phyloP scores from a whole-genome alignment of 495 filamentous ascomycete genomes.

The Rostrohypoxylon terebratum region DNA sequence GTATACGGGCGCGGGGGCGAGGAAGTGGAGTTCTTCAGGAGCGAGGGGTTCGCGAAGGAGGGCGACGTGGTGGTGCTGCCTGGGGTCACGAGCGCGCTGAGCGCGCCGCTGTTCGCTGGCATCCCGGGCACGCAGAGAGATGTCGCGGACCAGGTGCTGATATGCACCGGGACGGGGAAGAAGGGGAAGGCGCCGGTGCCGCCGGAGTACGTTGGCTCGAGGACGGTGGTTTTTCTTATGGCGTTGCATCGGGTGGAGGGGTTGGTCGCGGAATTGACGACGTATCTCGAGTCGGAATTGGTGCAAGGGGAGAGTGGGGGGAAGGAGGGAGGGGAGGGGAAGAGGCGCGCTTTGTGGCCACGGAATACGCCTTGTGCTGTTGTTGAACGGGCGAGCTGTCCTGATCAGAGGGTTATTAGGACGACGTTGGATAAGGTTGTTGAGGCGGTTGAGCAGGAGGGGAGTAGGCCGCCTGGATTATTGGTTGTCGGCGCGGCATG shows the following conservation, averaged over 20 bases:
- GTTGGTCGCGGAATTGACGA: constrained; percentile 74
- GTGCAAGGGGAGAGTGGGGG: constrained; percentile 51
- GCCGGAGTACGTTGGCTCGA: constrained; percentile 77
- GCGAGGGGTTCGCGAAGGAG: constrained; percentile 68
- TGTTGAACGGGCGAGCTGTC: constrained; percentile 92
- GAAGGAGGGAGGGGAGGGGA: constrained; percentile 35
- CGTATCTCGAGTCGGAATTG: constrained; percentile 47
- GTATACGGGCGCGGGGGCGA: constrained; percentile 95
- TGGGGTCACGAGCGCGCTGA: constrained; percentile 88
- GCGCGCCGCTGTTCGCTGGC: constrained; percentile 86
- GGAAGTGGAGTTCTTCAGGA: constrained; percentile 86
- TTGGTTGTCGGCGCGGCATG: constrained; percentile 90
- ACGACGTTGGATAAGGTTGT: constrained; percentile 83
- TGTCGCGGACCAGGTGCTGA: constrained; percentile 89
- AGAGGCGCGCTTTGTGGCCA: constrained; percentile 57
- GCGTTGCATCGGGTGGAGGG: constrained; percentile 84
- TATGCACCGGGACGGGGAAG: constrained; percentile 94
- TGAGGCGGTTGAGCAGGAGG: constrained; percentile 87
- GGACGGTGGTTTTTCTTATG: constrained; percentile 97
- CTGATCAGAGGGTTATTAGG: constrained; percentile 91
- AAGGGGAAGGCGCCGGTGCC: constrained; percentile 86
- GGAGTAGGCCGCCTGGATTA: constrained; percentile 88
- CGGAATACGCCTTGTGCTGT: constrained; percentile 85
- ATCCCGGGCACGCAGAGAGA: constrained; percentile 90
- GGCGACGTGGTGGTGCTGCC: constrained; percentile 76